Base-by-base conservation (phyloP, 2,329 filamentous ascomycete genomes). In the Penicillium italicum region DNA sequence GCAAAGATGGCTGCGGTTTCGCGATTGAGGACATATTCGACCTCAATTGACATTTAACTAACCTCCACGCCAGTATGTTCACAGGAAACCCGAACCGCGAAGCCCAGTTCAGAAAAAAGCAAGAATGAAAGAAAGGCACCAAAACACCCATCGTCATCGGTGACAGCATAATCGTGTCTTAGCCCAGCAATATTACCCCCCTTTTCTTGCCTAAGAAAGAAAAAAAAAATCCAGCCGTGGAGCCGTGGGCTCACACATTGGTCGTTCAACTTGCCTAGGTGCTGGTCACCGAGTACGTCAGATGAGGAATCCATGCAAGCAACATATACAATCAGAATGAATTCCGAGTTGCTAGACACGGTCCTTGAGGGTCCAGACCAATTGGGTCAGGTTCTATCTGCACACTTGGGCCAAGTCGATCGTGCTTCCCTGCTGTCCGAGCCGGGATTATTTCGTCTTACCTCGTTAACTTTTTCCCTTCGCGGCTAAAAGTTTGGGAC, bases 341-440 rank as follows among this genome's bases (percentile, higher is more conserved):
- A 9, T 43, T 22, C 44, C 18, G 24, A 30, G 38, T 42, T 33
- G 40, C 20, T 54, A 20, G 49, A 42, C 44, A 46, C 44, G 62
- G 62, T 58, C 59, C 58, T 55, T 47, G 45, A 54, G 58, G 63
- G 64, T 55, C 63, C 62, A 65, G 62, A 59, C 64, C 57, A 33
- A 56, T 44, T 26, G 31, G 26, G 37, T 24, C 44, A 54, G 22
- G 44, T 38, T 33, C 51, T 54, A 28, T 24, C 34, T 36, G 36
- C 41, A 26, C 30, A 53, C 38, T 56, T 51, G 44, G 34, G 38
- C 45, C 48, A 45, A 38, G 40, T 55, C 49, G 38, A 54, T 50
- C 31, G 59, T 57, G 47, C 42, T 51, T 49, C 40, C 51, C 47
- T 51, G 42, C 42, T 58, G 37, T 47, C 18, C 11, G 47, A 49